Conservation (phyloP, 345 rosid genomes). For the Theobroma cacao region DNA sequence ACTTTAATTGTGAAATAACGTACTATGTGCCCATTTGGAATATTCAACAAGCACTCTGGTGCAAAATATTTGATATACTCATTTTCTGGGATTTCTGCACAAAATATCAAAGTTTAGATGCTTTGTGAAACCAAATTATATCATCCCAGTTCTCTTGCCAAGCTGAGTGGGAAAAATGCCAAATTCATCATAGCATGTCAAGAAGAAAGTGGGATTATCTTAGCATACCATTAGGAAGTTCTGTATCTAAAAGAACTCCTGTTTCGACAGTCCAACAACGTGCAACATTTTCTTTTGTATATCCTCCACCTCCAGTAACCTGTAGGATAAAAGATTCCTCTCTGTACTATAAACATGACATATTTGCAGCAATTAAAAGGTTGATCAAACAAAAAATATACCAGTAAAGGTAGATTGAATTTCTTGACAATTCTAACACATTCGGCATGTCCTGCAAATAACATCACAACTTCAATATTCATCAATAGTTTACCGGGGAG, state of each 20-base stretch:
- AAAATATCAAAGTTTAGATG: slow-evolving; percentile 4
- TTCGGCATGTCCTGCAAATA: slow-evolving; percentile 83
- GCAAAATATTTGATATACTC: slow-evolving; percentile 83
- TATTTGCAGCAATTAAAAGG: slow-evolving; percentile 1
- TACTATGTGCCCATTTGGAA: slow-evolving; percentile 82
- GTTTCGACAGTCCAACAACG: slow-evolving; percentile 99
- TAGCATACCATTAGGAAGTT: slow-evolving; percentile 81
- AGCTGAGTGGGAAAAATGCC: neutral
- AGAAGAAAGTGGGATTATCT: neutral
- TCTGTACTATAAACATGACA: neutral
- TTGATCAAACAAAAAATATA: slow-evolving; percentile 29
- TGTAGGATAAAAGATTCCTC: slow-evolving; percentile 19
- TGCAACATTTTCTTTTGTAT: slow-evolving; percentile 97
- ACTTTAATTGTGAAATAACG: slow-evolving; percentile 17
- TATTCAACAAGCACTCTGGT: slow-evolving; percentile 82
- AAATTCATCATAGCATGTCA: neutral
- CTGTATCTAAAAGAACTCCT: slow-evolving; percentile 84
- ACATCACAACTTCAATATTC: neutral
- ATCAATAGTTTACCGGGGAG: neutral
- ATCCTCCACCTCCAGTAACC: slow-evolving; percentile 99
- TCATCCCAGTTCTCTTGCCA: neutral
- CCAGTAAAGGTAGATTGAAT: slow-evolving; percentile 87
- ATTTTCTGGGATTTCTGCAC: slow-evolving; percentile 90
- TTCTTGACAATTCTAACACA: slow-evolving; percentile 96
- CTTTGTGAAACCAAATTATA: neutral